Percentiles rank a stretch among this genome's conserved stretches.
Evolutionary conservation across 805 yeast species (phyloP).

Genomic region (Scheffersomyces lignosus): DNA sequence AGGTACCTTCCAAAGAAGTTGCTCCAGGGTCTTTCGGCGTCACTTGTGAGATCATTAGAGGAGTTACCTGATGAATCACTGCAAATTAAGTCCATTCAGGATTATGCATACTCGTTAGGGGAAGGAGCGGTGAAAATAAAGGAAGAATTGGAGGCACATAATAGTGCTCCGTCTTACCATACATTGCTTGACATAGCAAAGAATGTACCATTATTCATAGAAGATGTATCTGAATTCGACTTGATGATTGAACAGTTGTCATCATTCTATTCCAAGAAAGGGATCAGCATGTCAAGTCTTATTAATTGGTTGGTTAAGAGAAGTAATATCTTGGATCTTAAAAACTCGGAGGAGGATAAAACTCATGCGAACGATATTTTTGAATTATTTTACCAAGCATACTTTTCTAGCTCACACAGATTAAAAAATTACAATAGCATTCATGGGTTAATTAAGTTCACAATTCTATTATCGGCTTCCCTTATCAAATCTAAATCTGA

Average conservation of each 20-base stretch:
- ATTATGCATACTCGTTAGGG: slow-evolving; percentile 12
- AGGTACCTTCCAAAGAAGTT: background rate
- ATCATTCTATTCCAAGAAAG: slow-evolving; percentile 16
- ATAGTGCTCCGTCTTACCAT: slow-evolving; percentile 2
- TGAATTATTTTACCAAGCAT: background rate
- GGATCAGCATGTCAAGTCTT: slow-evolving; percentile 12
- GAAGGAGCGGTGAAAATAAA: slow-evolving; percentile 11
- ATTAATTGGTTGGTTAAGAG: slow-evolving; percentile 2
- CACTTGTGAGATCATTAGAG: background rate
- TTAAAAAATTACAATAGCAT: background rate
- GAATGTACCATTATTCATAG: slow-evolving; percentile 12
- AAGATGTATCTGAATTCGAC: slow-evolving; percentile 27
- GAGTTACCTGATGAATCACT: background rate
- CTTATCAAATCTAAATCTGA: slow-evolving; percentile 10
- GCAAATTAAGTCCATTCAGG: slow-evolving; percentile 7
- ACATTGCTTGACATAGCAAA: slow-evolving; percentile 13
- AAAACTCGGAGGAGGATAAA: background rate
- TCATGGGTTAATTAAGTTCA: background rate
- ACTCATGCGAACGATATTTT: background rate
- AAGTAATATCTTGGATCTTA: background rate
- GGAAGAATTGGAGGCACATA: background rate
- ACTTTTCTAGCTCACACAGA: background rate
- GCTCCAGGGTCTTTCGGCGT: background rate
- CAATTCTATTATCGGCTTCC: slow-evolving; percentile 5
- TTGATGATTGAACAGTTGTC: slow-evolving; percentile 33